Evolutionary conservation across 768 basidiomycete species (phyloP).

Genomic region (Phallus indusiatus): DNA sequence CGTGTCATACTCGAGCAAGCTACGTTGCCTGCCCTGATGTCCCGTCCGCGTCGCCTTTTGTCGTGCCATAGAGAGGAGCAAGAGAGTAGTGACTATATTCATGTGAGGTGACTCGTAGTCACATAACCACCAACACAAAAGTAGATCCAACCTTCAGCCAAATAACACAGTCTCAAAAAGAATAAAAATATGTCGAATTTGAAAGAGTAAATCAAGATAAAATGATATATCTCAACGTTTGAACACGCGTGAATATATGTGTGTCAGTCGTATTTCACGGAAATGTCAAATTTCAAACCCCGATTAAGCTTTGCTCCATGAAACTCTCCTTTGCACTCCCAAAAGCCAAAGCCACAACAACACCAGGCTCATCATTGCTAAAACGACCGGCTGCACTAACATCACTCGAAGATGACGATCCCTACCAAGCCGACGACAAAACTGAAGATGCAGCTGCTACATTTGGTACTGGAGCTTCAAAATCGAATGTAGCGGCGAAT

Average conservation of each 20-base stretch:
- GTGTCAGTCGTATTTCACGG: not conserved
- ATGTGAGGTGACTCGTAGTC: too few relatives aligned
- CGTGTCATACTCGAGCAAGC: not conserved
- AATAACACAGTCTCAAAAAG: too few relatives aligned
- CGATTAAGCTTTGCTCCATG: slow-evolving; percentile 36
- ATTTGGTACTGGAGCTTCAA: slow-evolving; percentile 18
- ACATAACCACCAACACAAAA: too few relatives aligned
- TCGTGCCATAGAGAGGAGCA: too few relatives aligned
- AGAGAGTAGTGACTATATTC: too few relatives aligned
- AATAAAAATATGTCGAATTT: too few relatives aligned
- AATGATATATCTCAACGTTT: too few relatives aligned
- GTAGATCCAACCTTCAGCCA: too few relatives aligned
- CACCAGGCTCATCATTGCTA: slow-evolving; percentile 30
- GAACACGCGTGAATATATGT: too few relatives aligned
- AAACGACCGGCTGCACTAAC: slow-evolving; percentile 56
- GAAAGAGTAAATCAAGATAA: too few relatives aligned
- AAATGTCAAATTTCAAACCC: not conserved
- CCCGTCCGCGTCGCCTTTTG: not conserved
- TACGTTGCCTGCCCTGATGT: not conserved
- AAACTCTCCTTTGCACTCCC: slow-evolving; percentile 85
- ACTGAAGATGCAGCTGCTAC: slow-evolving; percentile 40
- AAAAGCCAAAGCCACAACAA: slow-evolving; percentile 46
- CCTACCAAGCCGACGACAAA: slow-evolving; percentile 38
- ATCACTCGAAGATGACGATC: slow-evolving; percentile 34
- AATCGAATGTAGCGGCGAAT: slow-evolving; percentile 16